A percentile compares a stretch with the other conserved stretches of the same genome.
Evolutionary conservation across 1,139 yeast species (phyloP).

Genomic region (Debaryomycetaceae sp.): DNA sequence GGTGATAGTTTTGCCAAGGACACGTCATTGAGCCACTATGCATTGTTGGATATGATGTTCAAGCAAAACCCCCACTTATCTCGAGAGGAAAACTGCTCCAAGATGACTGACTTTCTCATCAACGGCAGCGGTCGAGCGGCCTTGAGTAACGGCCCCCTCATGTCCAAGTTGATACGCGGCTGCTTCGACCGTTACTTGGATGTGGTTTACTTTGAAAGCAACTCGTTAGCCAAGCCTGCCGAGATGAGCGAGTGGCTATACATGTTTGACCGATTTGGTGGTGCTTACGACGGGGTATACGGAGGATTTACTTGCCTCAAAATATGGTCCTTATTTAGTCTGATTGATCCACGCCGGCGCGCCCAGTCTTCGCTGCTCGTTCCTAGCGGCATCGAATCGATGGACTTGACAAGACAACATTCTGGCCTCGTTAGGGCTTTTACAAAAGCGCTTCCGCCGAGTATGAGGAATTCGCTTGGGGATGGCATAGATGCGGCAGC

Average conservation of each 20-base stretch:
- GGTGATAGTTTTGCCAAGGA: conserved; percentile 30
- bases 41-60: conserved; percentile 44
- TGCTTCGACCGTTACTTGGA: conserved; percentile 58
- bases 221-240: conserved; percentile 49
- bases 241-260: conserved; percentile 67
- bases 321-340: conserved; percentile 57
- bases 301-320: conserved; percentile 50
- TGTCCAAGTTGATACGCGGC: conserved; percentile 61
- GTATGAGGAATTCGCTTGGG: conserved; percentile 18
- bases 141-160: conserved; percentile 32
- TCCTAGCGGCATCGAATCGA: conserved; percentile 29
- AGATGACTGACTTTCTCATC: conserved; percentile 23
- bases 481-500: conserved; percentile 20
- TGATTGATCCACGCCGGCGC: conserved; percentile 32
- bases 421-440: conserved; percentile 15
- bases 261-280: conserved; percentile 46
- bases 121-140: conserved; percentile 31
- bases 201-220: conserved; percentile 49
- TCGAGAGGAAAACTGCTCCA: conserved; percentile 37
- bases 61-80: conserved; percentile 36
- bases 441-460: conserved; percentile 18
- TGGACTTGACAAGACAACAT: conserved; percentile 22
- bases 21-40: conserved; percentile 48
- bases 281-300: conserved; percentile 30
- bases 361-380: conserved; percentile 15